phyloP scores from a whole-genome alignment of 2,329 filamentous ascomycete species.

The Zymoseptoria tritici region DNA sequence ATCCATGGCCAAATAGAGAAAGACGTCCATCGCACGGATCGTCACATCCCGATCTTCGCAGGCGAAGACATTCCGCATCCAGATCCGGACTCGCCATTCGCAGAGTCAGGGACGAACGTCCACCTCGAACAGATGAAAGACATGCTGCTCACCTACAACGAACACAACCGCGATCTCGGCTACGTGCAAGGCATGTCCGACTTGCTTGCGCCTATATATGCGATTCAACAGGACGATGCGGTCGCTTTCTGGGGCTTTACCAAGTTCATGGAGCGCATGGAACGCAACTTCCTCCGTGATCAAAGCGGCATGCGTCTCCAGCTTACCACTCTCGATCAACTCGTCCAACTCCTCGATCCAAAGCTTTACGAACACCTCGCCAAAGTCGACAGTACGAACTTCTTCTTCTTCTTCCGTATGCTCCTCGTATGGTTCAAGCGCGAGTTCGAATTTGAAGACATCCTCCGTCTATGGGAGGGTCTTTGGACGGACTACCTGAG shows the following conservation, averaged over 20 bases:
- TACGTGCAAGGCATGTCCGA: slow-evolving; percentile 99
- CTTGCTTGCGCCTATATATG: slow-evolving; percentile 89
- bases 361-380: slow-evolving; percentile 86
- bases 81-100: slow-evolving; percentile 91
- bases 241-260: slow-evolving; percentile 96
- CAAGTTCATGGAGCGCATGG: slow-evolving; percentile 96
- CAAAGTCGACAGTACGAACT: slow-evolving; percentile 89
- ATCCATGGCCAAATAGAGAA: slow-evolving; percentile 64
- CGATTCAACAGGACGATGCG: slow-evolving; percentile 94
- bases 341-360: slow-evolving; percentile 94
- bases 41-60: slow-evolving; percentile 87
- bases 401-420: slow-evolving; percentile 99
- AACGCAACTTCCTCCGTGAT: slow-evolving; percentile 90
- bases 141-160: slow-evolving; percentile 96
- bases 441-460: slow-evolving; percentile 84
- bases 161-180: slow-evolving; percentile 89
- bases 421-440: slow-evolving; percentile 97
- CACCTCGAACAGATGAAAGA: slow-evolving; percentile 99
- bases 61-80: slow-evolving; percentile 96
- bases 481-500: slow-evolving; percentile 90
- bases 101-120: slow-evolving; percentile 86
- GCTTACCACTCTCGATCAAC: slow-evolving; percentile 81
- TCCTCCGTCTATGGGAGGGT: slow-evolving; percentile 81
- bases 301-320: slow-evolving; percentile 95
- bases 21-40: slow-evolving; percentile 94